Percentiles rank a stretch among this genome's conserved stretches.
These are phyloP conservation scores for Cutaneotrichosporon dermatis DNA, from an alignment of 1,284 basidiomycete genomes.

Conservation along the genomic window DNA sequence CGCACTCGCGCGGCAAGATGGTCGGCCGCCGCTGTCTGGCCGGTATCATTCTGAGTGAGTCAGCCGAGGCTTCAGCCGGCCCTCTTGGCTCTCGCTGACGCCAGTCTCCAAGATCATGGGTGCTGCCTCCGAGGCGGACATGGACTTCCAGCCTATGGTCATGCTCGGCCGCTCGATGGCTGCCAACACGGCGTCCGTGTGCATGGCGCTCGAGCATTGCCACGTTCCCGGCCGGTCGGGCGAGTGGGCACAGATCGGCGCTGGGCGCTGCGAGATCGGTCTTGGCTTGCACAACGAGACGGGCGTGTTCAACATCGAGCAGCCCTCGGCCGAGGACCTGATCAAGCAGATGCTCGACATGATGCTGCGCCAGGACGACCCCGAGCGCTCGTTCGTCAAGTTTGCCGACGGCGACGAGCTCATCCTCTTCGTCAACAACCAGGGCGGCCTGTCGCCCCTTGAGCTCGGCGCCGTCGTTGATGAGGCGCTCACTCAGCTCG, in stretches of 20 bases:
- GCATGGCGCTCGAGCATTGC: conserved; percentile 52
- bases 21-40: conserved; percentile 52
- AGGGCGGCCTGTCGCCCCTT: conserved; percentile 51
- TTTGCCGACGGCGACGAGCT: conserved; percentile 49
- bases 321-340: conserved; percentile 36
- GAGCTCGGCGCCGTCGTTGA: conserved; percentile 52
- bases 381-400: conserved; percentile 50
- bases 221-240: conserved; percentile 51
- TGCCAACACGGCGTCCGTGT: conserved; percentile 50
- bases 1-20: conserved; percentile 49
- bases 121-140: conserved; percentile 36
- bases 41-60: conserved; percentile 48
- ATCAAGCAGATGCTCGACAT: conserved; percentile 40
- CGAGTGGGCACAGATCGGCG: conserved; percentile 47
- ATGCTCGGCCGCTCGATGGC: conserved; percentile 36
- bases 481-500: conserved; percentile 47
- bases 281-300: conserved; percentile 54
- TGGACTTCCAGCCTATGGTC: conserved; percentile 36
- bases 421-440: conserved; percentile 51
- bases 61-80: conserved; percentile 11
- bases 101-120: conserved; percentile 46
- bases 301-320: conserved; percentile 43
- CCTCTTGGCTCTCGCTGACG: background rate
- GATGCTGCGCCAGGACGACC: conserved; percentile 48
- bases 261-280: conserved; percentile 51